phyloP scores from a whole-genome alignment of 345 rosid species.

The Ailanthus altissimus region DNA sequence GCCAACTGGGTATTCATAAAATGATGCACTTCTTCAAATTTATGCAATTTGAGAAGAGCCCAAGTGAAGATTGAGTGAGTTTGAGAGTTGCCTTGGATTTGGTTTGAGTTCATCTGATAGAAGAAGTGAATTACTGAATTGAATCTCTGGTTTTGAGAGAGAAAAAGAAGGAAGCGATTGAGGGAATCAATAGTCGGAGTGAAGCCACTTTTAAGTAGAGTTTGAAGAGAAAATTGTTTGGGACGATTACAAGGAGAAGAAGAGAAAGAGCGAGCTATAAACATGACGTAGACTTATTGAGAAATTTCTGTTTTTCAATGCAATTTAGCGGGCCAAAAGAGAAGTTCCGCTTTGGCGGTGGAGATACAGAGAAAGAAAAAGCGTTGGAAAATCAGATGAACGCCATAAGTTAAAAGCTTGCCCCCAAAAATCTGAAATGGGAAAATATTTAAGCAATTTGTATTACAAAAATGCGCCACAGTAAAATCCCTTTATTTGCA shows the following conservation, averaged over 20 bases:
- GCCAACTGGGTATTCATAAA: constrained; percentile 45
- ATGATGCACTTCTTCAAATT: constrained; percentile 59
- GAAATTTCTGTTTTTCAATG: too few species aligned
- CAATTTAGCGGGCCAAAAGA: too few species aligned
- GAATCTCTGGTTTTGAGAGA: constrained; percentile 35
- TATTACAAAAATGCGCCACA: too few species aligned
- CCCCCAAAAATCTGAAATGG: too few species aligned
- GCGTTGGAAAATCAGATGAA: too few species aligned
- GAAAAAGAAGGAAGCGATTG: constrained; percentile 46
- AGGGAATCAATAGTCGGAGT: constrained; percentile 50
- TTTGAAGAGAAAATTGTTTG: constrained; percentile 25
- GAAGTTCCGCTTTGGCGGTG: too few species aligned
- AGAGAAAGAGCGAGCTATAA: constrained; percentile 4
- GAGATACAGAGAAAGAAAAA: too few species aligned
- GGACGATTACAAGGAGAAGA: not conserved
- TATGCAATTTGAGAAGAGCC: constrained; percentile 55
- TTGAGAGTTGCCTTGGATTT: constrained; percentile 32
- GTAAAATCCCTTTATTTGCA: too few species aligned
- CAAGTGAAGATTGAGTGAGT: constrained; percentile 49
- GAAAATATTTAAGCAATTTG: too few species aligned
- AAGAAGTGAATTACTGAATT: constrained; percentile 34
- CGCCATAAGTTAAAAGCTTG: too few species aligned
- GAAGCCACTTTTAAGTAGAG: constrained; percentile 53
- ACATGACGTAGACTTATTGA: not conserved
- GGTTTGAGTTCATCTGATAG: constrained; percentile 37